These are phyloP conservation scores for Hypomyces rosellus DNA, from an alignment of 2,329 filamentous ascomycete species.

Conservation along the genomic window DNA sequence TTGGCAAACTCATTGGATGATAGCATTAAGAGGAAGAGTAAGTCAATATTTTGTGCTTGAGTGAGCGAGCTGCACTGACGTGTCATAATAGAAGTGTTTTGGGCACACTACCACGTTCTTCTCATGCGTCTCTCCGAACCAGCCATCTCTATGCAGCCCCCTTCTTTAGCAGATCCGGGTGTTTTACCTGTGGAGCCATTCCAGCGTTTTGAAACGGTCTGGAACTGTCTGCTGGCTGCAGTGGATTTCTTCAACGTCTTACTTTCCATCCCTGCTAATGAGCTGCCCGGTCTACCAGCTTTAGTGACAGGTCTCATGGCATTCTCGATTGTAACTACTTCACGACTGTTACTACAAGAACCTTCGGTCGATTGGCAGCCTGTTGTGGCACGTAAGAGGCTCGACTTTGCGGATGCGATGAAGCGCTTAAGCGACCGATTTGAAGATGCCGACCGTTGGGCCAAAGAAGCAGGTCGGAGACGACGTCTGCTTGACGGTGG, in stretches of 20 bases:
- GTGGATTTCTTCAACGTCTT: conserved; percentile 23
- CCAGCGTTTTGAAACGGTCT: conserved; percentile 29
- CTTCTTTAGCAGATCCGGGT: conserved; percentile 8
- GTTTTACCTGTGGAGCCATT: conserved; percentile 15
- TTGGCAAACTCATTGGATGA: conserved; percentile 19
- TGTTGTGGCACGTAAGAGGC: conserved; percentile 23
- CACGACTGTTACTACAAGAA: conserved; percentile 30
- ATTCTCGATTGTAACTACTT: conserved; percentile 29
- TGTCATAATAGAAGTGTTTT: conserved; percentile 24
- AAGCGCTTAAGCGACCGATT: conserved; percentile 24
- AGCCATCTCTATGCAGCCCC: conserved; percentile 23
- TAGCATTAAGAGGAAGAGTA: conserved; percentile 16
- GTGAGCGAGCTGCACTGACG: not conserved
- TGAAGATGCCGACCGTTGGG: conserved; percentile 24
- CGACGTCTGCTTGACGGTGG: conserved; percentile 24
- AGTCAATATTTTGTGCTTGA: not conserved
- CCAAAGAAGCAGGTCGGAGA: conserved; percentile 17
- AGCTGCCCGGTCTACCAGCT: conserved; percentile 26
- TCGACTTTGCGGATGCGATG: conserved; percentile 27
- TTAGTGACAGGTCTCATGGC: conserved; percentile 23
- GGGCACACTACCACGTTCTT: conserved; percentile 27
- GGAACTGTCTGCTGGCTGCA: conserved; percentile 28
- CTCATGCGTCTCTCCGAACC: conserved; percentile 34
- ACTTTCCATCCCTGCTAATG: conserved; percentile 18
- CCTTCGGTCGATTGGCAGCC: conserved; percentile 31